Conservation (phyloP, 805 yeast species). For the Starmerella lactis-condensi region DNA sequence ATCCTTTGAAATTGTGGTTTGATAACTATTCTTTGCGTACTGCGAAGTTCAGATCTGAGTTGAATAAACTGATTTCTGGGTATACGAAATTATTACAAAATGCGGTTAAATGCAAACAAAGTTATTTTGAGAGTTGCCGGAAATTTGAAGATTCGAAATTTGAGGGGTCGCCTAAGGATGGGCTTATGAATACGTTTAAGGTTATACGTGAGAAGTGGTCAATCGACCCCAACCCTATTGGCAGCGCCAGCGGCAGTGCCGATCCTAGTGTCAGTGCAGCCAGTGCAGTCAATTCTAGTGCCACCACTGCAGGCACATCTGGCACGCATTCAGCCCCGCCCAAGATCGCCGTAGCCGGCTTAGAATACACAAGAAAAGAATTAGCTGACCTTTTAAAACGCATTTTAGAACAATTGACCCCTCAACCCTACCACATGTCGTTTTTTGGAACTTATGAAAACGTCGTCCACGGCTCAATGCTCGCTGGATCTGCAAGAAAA, state of each 20-base stretch:
- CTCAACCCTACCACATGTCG: conserved; percentile 40
- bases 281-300: neutral
- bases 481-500: conserved; percentile 40
- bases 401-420: conserved; percentile 32
- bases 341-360: conserved; percentile 19
- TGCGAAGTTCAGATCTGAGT: conserved; percentile 33
- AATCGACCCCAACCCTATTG: conserved; percentile 10
- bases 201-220: conserved; percentile 7
- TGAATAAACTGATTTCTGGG: conserved; percentile 31
- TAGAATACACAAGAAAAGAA: conserved; percentile 21
- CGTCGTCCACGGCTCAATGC: conserved; percentile 42
- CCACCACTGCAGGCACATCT: neutral
- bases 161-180: conserved; percentile 11
- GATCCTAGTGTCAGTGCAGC: neutral
- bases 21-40: conserved; percentile 47
- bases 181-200: conserved; percentile 7
- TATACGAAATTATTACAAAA: conserved; percentile 31
- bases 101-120: conserved; percentile 34
- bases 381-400: conserved; percentile 27
- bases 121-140: conserved; percentile 54
- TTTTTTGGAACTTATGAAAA: conserved; percentile 47
- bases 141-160: conserved; percentile 34
- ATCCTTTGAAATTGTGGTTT: conserved; percentile 56
- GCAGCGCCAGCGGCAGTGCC: neutral
- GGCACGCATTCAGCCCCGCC: neutral